Conservation (phyloP, 176 grass and related monocot species). For the Oryza nivara region DNA sequence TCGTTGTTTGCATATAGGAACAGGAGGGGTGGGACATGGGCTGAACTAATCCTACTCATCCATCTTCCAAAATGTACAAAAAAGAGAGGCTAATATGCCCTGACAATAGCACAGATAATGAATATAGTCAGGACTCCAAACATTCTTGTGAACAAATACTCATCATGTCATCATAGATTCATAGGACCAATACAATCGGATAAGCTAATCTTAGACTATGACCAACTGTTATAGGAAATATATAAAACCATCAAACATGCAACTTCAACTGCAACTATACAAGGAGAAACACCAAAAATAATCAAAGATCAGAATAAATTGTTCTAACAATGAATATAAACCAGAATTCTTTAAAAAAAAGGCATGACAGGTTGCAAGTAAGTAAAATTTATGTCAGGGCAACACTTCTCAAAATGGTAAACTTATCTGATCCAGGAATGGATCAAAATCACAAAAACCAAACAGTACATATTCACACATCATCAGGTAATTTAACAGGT, state of each 20-base stretch:
- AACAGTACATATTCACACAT: no score
- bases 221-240: background rate
- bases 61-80: no score
- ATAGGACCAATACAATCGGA: background rate
- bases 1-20: no score
- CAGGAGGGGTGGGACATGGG: no score
- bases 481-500: background rate
- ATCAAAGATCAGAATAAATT: constrained; percentile 2
- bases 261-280: background rate
- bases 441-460: no score
- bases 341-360: background rate
- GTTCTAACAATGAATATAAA: background rate
- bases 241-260: background rate
- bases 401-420: background rate
- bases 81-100: no score
- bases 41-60: background rate
- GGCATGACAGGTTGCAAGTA: background rate
- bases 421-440: no score
- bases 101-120: no score
- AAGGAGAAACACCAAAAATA: background rate
- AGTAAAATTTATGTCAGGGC: background rate
- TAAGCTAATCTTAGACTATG: background rate
- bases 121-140: background rate
- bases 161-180: background rate
- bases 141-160: background rate